phyloP scores from a whole-genome alignment of 371 early-diverging fungal species.

The Rhizopus delemar region DNA sequence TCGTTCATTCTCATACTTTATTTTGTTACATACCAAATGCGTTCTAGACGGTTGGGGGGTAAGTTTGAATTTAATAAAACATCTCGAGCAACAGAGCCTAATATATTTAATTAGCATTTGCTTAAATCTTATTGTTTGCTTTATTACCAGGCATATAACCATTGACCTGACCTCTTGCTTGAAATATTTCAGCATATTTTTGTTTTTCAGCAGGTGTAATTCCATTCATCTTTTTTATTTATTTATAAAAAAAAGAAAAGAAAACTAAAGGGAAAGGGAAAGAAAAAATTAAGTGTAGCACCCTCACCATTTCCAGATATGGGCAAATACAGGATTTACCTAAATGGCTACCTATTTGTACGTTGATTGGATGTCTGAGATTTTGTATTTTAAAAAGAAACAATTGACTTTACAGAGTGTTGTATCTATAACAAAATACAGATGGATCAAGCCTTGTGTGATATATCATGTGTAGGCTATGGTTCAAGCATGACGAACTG shows the following conservation, averaged over 20 bases:
- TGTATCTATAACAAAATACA: no score
- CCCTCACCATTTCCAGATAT: constrained; percentile 13
- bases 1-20: background rate
- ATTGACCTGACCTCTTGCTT: constrained; percentile 65
- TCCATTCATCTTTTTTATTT: constrained; percentile 32
- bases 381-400: no score
- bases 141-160: constrained; percentile 70
- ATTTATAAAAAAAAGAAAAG: constrained; percentile 7
- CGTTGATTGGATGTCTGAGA: no score
- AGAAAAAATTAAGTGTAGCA: constrained; percentile 6
- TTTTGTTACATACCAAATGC: constrained; percentile 62
- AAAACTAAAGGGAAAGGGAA: background rate
- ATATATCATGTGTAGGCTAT: no score
- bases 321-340: background rate
- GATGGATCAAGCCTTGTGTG: no score
- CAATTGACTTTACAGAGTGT: no score
- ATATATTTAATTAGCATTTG: background rate
- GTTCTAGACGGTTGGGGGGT: constrained; percentile 65
- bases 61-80: constrained; percentile 74
- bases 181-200: constrained; percentile 68
- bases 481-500: no score
- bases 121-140: background rate
- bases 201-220: constrained; percentile 54
- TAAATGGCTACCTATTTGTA: no score
- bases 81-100: constrained; percentile 66